Conservation (phyloP, 2,329 filamentous ascomycete genomes). For the Cryoendolithus antarcticus region DNA sequence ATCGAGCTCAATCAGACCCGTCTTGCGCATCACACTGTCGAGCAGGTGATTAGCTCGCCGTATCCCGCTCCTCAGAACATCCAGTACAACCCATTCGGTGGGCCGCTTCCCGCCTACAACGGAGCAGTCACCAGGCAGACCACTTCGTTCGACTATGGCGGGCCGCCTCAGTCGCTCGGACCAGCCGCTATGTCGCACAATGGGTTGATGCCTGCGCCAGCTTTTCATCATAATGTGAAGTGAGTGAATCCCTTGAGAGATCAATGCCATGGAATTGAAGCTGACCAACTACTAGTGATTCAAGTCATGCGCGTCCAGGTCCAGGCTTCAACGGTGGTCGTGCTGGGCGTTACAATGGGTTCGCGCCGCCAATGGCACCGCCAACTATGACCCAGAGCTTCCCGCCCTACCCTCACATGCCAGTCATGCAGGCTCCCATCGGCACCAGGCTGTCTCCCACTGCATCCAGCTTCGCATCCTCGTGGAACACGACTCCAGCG, state of each 20-base stretch:
- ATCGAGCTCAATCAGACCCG: slow-evolving; percentile 57
- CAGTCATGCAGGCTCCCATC: slow-evolving; percentile 15
- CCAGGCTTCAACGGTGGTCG: no score
- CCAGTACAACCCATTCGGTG: slow-evolving; percentile 1
- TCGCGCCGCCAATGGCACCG: no score
- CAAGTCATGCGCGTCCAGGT: no score
- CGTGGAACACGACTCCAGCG: slow-evolving; percentile 26
- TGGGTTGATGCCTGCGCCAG: no score
- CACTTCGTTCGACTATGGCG: slow-evolving; percentile 1
- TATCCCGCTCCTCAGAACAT: slow-evolving; percentile 19
- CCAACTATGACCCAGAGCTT: no score
- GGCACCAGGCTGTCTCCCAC: slow-evolving; percentile 34
- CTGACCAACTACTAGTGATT: no score
- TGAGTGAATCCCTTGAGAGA: slow-evolving; percentile 14
- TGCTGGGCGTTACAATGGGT: no score
- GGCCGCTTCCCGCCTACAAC: not conserved
- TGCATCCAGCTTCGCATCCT: slow-evolving; percentile 32
- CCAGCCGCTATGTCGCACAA: no score
- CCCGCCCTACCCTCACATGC: no score
- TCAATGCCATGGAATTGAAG: no score
- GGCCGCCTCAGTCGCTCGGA: no score
- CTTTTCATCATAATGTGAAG: slow-evolving; percentile 1
- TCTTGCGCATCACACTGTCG: slow-evolving; percentile 46
- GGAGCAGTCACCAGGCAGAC: slow-evolving; percentile 1
- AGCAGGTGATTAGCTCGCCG: slow-evolving; percentile 30